Evolutionary conservation across 352 stramenopile species (phyloP).

Genomic region (Phytophthora multivora): DNA sequence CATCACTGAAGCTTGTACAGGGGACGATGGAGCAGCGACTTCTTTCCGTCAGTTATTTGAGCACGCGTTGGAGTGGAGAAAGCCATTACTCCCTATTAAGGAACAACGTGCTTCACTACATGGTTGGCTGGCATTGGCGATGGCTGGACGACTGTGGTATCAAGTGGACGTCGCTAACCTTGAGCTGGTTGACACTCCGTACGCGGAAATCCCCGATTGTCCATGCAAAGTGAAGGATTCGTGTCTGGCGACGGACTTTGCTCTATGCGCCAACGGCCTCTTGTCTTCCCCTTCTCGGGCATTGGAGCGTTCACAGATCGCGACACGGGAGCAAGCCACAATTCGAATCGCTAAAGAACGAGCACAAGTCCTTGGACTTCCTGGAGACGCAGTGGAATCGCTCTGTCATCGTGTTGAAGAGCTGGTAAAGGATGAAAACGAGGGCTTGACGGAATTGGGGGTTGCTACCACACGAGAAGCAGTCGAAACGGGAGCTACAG

Average conservation of each 20-base stretch:
- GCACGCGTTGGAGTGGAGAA: constrained; percentile 36
- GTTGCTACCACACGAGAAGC: constrained; percentile 23
- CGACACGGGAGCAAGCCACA: constrained; percentile 14
- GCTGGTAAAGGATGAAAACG: constrained; percentile 5
- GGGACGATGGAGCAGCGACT: neutral
- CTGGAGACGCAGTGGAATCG: neutral
- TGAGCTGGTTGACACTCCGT: constrained; percentile 40
- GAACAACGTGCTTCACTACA: constrained; percentile 30
- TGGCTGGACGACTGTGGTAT: constrained; percentile 65
- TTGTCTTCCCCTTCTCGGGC: constrained; percentile 19
- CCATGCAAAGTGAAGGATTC: constrained; percentile 54
- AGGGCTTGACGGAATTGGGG: constrained; percentile 12
- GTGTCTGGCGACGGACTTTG: constrained; percentile 53
- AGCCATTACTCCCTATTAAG: constrained; percentile 51
- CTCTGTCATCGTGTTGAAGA: constrained; percentile 16
- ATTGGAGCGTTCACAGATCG: constrained; percentile 21
- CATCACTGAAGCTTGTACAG: constrained; percentile 41
- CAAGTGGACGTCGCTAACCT: constrained; percentile 42
- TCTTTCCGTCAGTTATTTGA: constrained; percentile 46
- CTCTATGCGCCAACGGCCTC: constrained; percentile 42
- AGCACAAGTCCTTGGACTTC: constrained; percentile 25
- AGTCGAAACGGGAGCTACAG: constrained; percentile 18
- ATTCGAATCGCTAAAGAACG: constrained; percentile 27
- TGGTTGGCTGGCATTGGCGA: constrained; percentile 49
- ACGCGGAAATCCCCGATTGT: constrained; percentile 45